Base-by-base conservation (phyloP, 73 alveolate species). In the Paramecium sonneborni region DNA sequence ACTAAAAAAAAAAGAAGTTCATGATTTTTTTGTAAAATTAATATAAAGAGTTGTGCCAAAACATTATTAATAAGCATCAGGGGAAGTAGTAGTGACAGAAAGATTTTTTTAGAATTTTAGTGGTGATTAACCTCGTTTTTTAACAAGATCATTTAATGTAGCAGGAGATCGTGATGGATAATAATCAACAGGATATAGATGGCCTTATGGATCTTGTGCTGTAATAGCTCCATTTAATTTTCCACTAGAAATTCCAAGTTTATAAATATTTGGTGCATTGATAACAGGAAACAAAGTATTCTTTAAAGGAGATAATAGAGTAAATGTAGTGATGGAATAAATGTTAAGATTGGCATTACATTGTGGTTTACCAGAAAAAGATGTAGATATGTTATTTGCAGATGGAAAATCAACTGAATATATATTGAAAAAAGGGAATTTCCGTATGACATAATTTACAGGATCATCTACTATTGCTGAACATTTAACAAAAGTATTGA, bases 171-270 rank as follows among this genome's bases (percentile, higher is more conserved):
- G 95, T 79, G 24, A 48, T 9, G 97, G 97, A 20, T 69, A 96
- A 90, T 58, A 88, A 72, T 76, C 97, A 57, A 86, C 96, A 18
- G 96, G 95, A 24, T 96, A 94, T 90, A 94, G 98, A 76, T 96
- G 93, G 96, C 98, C 98, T 32, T 94, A 89, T 89, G 98, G 98
- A 24, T 92, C 96, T 10, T 95, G 92, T 9, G 96, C 95, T 7
- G 88, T 93, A 10, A 68, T 96, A 26, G 70, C 98, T 52, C 98
- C 98, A 3, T 96, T 96, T 85, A 96, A 96, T 72, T 96, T 94
- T 94, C 98, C 98, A 2, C 57, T 96, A 28, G 98, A 96, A 79
- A 96, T 96, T 79, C 98, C 98, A 58, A 93, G 95, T 35, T 89
- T 96, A 21, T 85, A 96, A 85, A 56, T 85, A 69, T 92, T 96